A percentile compares a stretch with the other conserved stretches of the same genome.
phyloP scores from a whole-genome alignment of 257 asterid species.

The Fraxinus excelsior region DNA sequence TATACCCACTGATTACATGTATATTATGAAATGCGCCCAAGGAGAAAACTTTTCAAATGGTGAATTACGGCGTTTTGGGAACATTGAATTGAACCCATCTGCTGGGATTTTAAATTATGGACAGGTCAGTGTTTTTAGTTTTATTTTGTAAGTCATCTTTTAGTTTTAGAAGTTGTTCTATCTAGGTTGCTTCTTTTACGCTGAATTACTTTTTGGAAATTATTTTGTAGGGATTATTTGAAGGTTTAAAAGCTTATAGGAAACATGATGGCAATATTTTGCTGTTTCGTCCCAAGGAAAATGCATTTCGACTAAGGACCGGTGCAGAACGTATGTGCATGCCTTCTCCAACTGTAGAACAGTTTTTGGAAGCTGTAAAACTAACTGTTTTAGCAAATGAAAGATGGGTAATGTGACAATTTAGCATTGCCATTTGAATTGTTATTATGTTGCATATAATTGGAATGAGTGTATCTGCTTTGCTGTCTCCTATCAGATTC shows the following conservation, averaged over 20 bases:
- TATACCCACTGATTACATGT: too few relatives aligned
- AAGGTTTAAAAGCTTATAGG: too few relatives aligned
- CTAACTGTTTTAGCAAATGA: constrained; percentile 80
- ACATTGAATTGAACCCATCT: constrained; percentile 93
- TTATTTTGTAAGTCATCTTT: constrained; percentile 3
- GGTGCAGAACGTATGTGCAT: constrained; percentile 99
- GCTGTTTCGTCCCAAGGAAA: constrained; percentile 86
- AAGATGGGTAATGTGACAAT: constrained; percentile 75
- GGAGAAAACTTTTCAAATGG: constrained; percentile 69
- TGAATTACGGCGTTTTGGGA: constrained; percentile 80
- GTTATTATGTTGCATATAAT: not conserved
- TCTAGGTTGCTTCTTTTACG: not conserved
- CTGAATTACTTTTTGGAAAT: too few relatives aligned
- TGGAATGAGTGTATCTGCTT: not conserved
- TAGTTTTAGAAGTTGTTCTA: not conserved
- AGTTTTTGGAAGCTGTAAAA: constrained; percentile 88
- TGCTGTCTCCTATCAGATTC: constrained; percentile 57
- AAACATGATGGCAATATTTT: constrained; percentile 81
- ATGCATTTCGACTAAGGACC: constrained; percentile 63
- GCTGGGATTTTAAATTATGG: constrained; percentile 91
- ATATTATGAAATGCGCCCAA: constrained; percentile 74
- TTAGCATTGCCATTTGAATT: not conserved
- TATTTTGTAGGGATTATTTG: too few relatives aligned
- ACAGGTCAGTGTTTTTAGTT: constrained; percentile 57
- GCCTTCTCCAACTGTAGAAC: constrained; percentile 92